Conservation (phyloP, 2,329 filamentous ascomycete genomes). For the Apiospora sp. region DNA sequence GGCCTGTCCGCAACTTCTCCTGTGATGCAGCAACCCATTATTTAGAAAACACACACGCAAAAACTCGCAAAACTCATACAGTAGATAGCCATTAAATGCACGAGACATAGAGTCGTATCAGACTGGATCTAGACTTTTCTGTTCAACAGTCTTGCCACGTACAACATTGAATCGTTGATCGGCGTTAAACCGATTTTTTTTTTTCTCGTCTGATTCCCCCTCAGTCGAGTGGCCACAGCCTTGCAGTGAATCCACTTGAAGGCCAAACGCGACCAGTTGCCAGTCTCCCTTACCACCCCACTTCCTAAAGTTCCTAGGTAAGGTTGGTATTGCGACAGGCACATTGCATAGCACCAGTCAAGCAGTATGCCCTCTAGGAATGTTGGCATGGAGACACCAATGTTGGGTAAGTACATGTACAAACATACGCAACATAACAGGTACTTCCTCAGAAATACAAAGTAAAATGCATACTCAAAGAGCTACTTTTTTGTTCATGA, state of each 20-base stretch:
- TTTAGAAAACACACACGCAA: background rate
- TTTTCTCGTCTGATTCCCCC: background rate
- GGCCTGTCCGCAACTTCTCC: background rate
- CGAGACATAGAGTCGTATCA: background rate
- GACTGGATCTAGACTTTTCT: background rate
- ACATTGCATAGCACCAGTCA: background rate
- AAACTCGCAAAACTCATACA: background rate
- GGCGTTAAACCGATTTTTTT: slow-evolving; percentile 7
- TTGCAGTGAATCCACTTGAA: slow-evolving; percentile 1
- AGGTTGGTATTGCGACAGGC: slow-evolving; percentile 2
- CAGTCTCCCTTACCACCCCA: background rate
- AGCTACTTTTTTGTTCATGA: background rate
- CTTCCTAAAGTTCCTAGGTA: background rate
- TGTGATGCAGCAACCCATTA: background rate
- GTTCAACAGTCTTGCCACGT: background rate
- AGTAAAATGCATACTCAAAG: background rate
- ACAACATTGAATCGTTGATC: background rate
- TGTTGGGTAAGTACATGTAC: background rate
- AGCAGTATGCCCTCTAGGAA: no score
- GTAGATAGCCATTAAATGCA: background rate
- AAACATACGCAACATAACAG: background rate
- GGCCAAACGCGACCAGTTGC: background rate
- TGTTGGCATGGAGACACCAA: background rate
- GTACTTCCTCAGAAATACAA: background rate
- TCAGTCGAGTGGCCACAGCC: slow-evolving; percentile 8